phyloP scores from a whole-genome alignment of 75 land plant genomes.

The Pinus taeda region DNA sequence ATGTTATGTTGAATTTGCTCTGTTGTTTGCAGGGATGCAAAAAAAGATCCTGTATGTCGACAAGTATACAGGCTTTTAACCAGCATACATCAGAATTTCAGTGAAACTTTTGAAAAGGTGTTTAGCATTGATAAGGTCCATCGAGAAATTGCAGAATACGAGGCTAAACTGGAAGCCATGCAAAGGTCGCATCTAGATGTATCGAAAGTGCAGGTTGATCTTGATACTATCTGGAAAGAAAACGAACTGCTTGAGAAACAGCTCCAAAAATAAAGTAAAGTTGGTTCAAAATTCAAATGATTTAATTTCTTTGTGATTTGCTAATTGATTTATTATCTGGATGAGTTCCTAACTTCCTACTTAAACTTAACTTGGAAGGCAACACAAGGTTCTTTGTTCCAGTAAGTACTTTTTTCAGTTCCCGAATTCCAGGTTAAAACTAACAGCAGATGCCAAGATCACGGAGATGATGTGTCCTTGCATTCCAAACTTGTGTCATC shows the following conservation, averaged over 20 bases:
- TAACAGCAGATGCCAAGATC: too few relatives aligned
- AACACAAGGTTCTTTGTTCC: too few relatives aligned
- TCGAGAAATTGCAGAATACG: conserved; percentile 60
- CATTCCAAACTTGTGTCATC: too few relatives aligned
- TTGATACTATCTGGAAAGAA: conserved; percentile 54
- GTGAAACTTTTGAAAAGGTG: conserved; percentile 57
- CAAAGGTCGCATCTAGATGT: conserved; percentile 50
- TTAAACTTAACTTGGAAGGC: too few relatives aligned
- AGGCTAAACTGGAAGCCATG: conserved; percentile 59
- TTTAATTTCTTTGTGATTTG: too few relatives aligned
- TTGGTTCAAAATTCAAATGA: too few relatives aligned
- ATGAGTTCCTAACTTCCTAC: too few relatives aligned
- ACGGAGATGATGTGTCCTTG: too few relatives aligned
- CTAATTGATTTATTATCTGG: too few relatives aligned
- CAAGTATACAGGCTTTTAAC: conserved; percentile 67
- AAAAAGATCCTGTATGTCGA: conserved; percentile 59
- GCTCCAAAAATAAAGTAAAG: neutral
- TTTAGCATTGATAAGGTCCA: conserved; percentile 56
- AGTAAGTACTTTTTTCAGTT: too few relatives aligned
- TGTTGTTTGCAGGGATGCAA: conserved; percentile 71
- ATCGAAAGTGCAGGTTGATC: conserved; percentile 65
- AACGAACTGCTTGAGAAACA: conserved; percentile 53
- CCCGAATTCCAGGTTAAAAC: too few relatives aligned
- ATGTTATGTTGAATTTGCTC: neutral
- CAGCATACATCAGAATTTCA: conserved; percentile 73